Evolutionary conservation across 441 rosid genomes (phyloP), one percentile per base, ranked within the genome.

Genomic region (Corymbia citriodora): DNA sequence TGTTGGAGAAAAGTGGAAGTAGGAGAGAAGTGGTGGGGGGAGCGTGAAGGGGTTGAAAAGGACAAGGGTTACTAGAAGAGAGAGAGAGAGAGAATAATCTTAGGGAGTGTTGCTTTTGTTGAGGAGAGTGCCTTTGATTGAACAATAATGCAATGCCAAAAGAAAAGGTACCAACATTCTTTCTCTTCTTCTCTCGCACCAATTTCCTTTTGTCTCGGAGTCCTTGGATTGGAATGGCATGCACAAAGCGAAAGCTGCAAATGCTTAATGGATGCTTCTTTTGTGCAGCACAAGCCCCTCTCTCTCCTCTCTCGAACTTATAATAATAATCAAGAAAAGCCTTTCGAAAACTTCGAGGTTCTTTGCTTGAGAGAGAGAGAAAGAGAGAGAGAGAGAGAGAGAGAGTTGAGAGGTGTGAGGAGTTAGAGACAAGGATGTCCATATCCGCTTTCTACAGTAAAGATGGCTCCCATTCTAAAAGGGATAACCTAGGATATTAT

Each of bases 141-240:
- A 94, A 91, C 92, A 93, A 92, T 92, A 91, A 91, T 65, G 85
- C 45, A 92, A 87, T 10, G 93, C 93, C 91, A 92, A 92, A 87
- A 93, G 92, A 93, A 55, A 90, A 93, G 70, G 74, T 90, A 92
- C 90, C 74, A 81, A 89, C 90, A 89, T 89, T 89, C 90, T 82
- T 87, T 54, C 90, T 74, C 87, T 45, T 21, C 31, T 8, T 48
- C 72, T 57, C 49, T 25, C 29, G 88, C 52, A 88, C 53, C 50
- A 68, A 89, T 87, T 89, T 89, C 57, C 27, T 88, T 90, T 96
- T 96, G 96, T 95, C 96, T 82, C 89, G 18, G 90, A 90, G 95
- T 65, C 72, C 55, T 92, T 96, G 97, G 96, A 94, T 86, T 90
- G 89, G 93, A 94, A 95, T 95, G 97, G 98, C 98, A 95, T 96